Evolutionary conservation across 495 filamentous ascomycete species (phyloP), one percentile per base, ranked within the genome.

Genomic region (Mytilinidion resinicola): DNA sequence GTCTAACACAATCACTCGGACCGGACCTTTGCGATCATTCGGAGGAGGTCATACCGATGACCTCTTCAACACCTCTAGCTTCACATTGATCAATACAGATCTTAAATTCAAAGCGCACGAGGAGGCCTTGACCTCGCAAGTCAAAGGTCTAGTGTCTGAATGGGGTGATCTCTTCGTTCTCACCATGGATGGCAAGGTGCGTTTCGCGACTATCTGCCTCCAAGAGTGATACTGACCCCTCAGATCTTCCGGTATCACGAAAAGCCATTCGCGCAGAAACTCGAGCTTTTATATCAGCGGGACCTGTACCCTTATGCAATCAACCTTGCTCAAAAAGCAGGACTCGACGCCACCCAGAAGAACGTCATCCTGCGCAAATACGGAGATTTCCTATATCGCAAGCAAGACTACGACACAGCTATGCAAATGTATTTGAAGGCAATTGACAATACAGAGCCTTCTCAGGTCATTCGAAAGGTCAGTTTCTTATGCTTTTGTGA

Each of bases 361-460:
- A 96, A 95, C 67, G 80, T 88, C 43, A 97, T 98, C 53, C 92
- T 88, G 63, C 84, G 95, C 55, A 92, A 85, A 72, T 97, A 95
- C 71, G 93, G 93, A 9, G 95, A 98, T 68, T 91, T 88, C 59
- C 73, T 96, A n/a, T 96, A 98, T 65, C 90, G 93, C 66, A 93
- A 90, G 65, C 87, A 85, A 3, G 90, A 96, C 67, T 97, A 91
- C 67, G 92, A 98, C 67, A 91, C 87, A 17, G 95, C 93, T 10
- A 98, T 98, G 95, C 88, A 95, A 69, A 93, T 96, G 70, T 98
- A 97, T 69, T 83, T 98, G 61, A 87, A 90, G 67, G 91, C 95
- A 0, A 95, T 98, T 59, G 92, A 96, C 61, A 93, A 88, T 57
- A 96, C 91, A 0, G 91, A 96, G 62, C 91, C 91, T 11, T 95